A percentile compares a stretch with the other conserved stretches of the same genome.
phyloP scores from a whole-genome alignment of 176 grass and related monocot genomes.

The Tillandsia leiboldiana region DNA sequence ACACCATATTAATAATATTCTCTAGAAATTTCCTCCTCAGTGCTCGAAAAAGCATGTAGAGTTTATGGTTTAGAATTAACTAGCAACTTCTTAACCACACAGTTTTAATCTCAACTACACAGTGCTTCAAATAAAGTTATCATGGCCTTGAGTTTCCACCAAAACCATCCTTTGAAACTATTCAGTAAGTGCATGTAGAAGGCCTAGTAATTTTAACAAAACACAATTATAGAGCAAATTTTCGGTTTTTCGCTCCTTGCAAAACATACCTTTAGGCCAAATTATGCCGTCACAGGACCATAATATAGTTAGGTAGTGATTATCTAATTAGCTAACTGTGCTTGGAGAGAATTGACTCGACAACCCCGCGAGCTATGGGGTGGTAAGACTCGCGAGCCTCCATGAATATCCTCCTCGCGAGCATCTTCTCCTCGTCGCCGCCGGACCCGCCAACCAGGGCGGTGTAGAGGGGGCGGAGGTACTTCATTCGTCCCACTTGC shows the following conservation, averaged over 20 bases:
- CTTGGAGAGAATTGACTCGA: slow-evolving; percentile 32
- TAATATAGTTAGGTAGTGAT: not conserved
- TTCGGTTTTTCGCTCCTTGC: not conserved
- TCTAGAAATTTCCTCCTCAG: too few species aligned
- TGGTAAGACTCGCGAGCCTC: slow-evolving; percentile 25
- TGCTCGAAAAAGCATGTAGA: too few species aligned
- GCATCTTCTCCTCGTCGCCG: slow-evolving; percentile 37
- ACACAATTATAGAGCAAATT: not conserved
- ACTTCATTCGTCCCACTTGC: slow-evolving; percentile 92
- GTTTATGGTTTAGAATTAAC: too few species aligned
- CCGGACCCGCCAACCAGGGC: slow-evolving; percentile 43
- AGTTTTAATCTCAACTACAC: not conserved
- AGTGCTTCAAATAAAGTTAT: not conserved
- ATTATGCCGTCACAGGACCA: not conserved
- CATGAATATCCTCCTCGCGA: slow-evolving; percentile 14
- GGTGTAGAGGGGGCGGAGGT: slow-evolving; percentile 64
- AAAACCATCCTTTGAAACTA: not conserved
- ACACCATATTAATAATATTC: too few species aligned
- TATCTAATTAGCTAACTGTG: slow-evolving; percentile 9
- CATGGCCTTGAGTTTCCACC: not conserved
- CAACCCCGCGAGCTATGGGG: slow-evolving; percentile 43
- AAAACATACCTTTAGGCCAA: not conserved
- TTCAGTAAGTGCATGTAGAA: not conserved
- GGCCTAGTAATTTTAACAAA: not conserved
- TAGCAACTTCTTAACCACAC: too few species aligned